A percentile compares a stretch with the other conserved stretches of the same genome.
Conservation (phyloP, 1,139 yeast species). For the Hanseniaspora uvarum region DNA sequence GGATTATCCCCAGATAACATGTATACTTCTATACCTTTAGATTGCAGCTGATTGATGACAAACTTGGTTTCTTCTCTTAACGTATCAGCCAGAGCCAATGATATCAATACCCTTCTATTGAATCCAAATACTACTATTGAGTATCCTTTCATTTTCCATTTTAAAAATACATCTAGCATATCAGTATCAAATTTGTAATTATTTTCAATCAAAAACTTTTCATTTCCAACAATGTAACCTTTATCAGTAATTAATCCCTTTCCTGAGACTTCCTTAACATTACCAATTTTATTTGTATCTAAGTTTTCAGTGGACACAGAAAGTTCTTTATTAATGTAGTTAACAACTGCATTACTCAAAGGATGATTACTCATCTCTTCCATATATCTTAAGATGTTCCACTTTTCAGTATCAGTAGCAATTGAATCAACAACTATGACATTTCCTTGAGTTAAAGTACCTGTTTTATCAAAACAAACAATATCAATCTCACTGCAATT, state of each 20-base stretch:
- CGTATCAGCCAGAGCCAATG: slow-evolving; percentile 49
- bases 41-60: slow-evolving; percentile 42
- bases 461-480: slow-evolving; percentile 72
- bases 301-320: not conserved
- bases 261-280: slow-evolving; percentile 43
- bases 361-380: slow-evolving; percentile 66
- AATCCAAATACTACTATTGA: slow-evolving; percentile 10
- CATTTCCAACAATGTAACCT: slow-evolving; percentile 54
- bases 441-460: slow-evolving; percentile 60
- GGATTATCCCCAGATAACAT: slow-evolving; percentile 57
- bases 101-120: not conserved
- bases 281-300: slow-evolving; percentile 15
- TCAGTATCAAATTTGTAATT: slow-evolving; percentile 29
- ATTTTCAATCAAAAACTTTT: slow-evolving; percentile 42
- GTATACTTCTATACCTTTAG: slow-evolving; percentile 49
- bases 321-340: slow-evolving; percentile 32
- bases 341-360: slow-evolving; percentile 48
- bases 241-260: slow-evolving; percentile 37
- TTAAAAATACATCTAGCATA: slow-evolving; percentile 30
- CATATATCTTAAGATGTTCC: slow-evolving; percentile 25
- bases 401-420: not conserved
- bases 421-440: slow-evolving; percentile 34
- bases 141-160: slow-evolving; percentile 50
- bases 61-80: slow-evolving; percentile 50
- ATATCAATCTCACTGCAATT: slow-evolving; percentile 57